These are phyloP conservation scores for Friedmanniomyces endolithicus DNA, from an alignment of 495 filamentous ascomycete genomes.

Conservation along the genomic window DNA sequence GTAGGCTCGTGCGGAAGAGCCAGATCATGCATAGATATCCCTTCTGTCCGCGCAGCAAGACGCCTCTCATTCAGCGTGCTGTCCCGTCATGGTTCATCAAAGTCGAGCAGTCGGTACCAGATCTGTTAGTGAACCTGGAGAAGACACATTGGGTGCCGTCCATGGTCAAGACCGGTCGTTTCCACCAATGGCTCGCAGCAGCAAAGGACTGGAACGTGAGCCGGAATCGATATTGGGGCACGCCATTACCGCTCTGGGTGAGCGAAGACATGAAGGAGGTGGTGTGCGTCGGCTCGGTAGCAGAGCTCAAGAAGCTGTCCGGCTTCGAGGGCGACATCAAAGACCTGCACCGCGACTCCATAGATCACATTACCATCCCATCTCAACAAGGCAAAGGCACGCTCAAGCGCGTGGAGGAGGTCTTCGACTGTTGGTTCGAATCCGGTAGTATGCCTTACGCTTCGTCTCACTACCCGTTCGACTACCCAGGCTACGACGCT, in stretches of 20 bases:
- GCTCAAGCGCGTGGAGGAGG: slow-evolving; percentile 71
- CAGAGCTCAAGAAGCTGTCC: slow-evolving; percentile 75
- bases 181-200: slow-evolving; percentile 75
- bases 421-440: slow-evolving; percentile 97
- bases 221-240: slow-evolving; percentile 94
- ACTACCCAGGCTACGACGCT: slow-evolving; percentile 42
- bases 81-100: slow-evolving; percentile 95
- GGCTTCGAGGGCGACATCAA: slow-evolving; percentile 72
- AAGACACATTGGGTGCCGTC: slow-evolving; percentile 87
- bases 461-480: slow-evolving; percentile 86
- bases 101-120: slow-evolving; percentile 68
- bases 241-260: slow-evolving; percentile 84
- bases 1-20: slow-evolving; percentile 73
- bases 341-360: slow-evolving; percentile 91
- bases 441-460: slow-evolving; percentile 96
- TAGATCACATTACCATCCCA: slow-evolving; percentile 93
- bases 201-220: slow-evolving; percentile 98
- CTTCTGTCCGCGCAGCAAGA: slow-evolving; percentile 92
- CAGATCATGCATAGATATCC: slow-evolving; percentile 91
- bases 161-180: slow-evolving; percentile 84
- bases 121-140: slow-evolving; percentile 83
- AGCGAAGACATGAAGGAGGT: slow-evolving; percentile 78
- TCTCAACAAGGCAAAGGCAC: slow-evolving; percentile 79
- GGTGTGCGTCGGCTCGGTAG: slow-evolving; percentile 75
- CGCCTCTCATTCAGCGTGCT: slow-evolving; percentile 84